A percentile compares a stretch with the other conserved stretches of the same genome.
Evolutionary conservation across 441 rosid genomes (phyloP).

Genomic region (Eutrema salsugineum): DNA sequence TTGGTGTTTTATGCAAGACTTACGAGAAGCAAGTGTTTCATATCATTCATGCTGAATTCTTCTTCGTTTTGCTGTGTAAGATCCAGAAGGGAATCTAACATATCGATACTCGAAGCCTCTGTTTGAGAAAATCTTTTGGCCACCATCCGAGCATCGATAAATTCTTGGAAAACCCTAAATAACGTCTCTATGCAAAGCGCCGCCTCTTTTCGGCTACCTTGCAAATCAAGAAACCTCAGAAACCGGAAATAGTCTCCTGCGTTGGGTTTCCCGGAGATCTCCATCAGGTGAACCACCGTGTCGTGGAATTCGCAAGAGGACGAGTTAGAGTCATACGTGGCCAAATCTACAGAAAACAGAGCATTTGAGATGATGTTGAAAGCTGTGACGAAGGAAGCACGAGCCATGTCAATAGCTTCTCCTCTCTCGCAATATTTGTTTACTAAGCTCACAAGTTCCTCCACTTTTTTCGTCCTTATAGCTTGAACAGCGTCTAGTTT

Average conservation of each 20-base stretch:
- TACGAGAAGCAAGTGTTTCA: constrained; percentile 40
- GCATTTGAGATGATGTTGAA: constrained; percentile 23
- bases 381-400: constrained; percentile 13
- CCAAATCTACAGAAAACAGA: constrained; percentile 12
- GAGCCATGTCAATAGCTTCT: constrained; percentile 26
- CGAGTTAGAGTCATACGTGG: not conserved
- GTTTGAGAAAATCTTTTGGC: not conserved
- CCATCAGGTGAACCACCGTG: constrained; percentile 12
- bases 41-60: constrained; percentile 18
- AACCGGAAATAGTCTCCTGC: constrained; percentile 34
- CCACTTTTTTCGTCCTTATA: constrained; percentile 2
- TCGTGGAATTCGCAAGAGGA: not conserved
- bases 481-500: not conserved
- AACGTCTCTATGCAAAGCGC: constrained; percentile 29
- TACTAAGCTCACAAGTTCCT: constrained; percentile 5
- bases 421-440: constrained; percentile 8
- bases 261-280: constrained; percentile 40
- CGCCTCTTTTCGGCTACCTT: constrained; percentile 36
- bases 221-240: constrained; percentile 45
- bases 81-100: constrained; percentile 37
- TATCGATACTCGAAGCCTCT: constrained; percentile 10
- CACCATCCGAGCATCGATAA: constrained; percentile 33
- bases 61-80: constrained; percentile 19
- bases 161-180: constrained; percentile 31
- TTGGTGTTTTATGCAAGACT: not conserved